phyloP scores from a whole-genome alignment of 768 basidiomycete genomes.

The Trichaptum fuscoviolaceum region DNA sequence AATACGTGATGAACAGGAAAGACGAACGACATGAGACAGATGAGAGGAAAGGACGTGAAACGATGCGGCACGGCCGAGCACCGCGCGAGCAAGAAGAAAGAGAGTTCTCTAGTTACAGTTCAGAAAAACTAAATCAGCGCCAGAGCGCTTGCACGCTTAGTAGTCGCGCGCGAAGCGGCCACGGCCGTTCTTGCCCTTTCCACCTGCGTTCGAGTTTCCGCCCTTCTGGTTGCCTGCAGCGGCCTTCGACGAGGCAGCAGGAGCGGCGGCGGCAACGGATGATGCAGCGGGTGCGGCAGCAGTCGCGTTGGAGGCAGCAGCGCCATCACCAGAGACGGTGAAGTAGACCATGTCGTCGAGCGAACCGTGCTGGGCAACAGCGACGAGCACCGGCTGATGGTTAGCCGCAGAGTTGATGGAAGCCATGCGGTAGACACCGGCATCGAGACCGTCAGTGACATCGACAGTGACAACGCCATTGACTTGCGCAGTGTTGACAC shows the following conservation, averaged over 20 bases:
- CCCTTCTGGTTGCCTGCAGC: slow-evolving; percentile 12
- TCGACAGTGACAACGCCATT: slow-evolving; percentile 44
- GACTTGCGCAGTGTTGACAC: slow-evolving; percentile 38
- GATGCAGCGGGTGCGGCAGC: slow-evolving; percentile 13
- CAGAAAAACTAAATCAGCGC: neutral
- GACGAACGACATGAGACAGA: neutral
- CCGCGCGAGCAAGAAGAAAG: slow-evolving; percentile 2
- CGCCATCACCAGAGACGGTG: slow-evolving; percentile 25
- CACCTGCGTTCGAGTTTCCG: slow-evolving; percentile 6
- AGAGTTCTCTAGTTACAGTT: neutral
- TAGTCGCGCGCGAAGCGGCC: slow-evolving; percentile 4
- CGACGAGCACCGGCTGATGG: slow-evolving; percentile 53
- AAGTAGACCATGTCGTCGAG: slow-evolving; percentile 57
- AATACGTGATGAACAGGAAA: slow-evolving; percentile 2
- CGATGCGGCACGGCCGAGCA: slow-evolving; percentile 3
- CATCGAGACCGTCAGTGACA: slow-evolving; percentile 51
- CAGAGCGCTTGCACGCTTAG: neutral
- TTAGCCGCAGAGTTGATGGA: slow-evolving; percentile 54
- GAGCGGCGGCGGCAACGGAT: slow-evolving; percentile 10
- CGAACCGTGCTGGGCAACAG: slow-evolving; percentile 56
- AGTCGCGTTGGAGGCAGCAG: slow-evolving; percentile 5
- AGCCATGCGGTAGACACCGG: slow-evolving; percentile 53
- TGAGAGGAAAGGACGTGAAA: neutral
- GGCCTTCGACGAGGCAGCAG: slow-evolving; percentile 10
- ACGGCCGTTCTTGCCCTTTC: slow-evolving; percentile 5